Percentiles rank a stretch among this genome's conserved stretches.
Conservation (phyloP, 805 yeast genomes). For the Candida boidinii region DNA sequence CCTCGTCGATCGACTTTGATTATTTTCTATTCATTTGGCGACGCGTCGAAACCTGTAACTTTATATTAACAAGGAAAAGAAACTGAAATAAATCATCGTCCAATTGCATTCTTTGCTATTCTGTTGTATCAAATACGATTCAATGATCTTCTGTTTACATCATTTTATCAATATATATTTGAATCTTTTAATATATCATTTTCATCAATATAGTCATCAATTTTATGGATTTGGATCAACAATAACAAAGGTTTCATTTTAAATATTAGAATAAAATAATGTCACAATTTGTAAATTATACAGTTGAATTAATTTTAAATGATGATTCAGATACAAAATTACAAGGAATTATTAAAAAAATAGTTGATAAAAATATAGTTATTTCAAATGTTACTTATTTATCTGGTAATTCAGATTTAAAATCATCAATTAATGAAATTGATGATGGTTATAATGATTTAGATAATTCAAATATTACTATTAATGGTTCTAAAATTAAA, state of each 20-base stretch:
- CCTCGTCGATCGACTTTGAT: no score
- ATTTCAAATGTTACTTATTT: constrained; percentile 25
- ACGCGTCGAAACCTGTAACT: no score
- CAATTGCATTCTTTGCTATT: background rate
- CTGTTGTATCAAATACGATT: background rate
- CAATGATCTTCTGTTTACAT: background rate
- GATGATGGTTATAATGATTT: constrained; percentile 3
- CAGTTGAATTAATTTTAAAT: constrained; percentile 34
- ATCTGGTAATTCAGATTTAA: constrained; percentile 17
- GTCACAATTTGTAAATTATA: constrained; percentile 38
- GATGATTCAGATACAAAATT: constrained; percentile 23
- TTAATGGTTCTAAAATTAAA: constrained; percentile 32
- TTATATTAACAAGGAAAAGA: no score
- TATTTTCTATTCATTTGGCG: no score
- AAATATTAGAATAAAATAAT: constrained; percentile 6
- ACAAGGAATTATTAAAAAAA: constrained; percentile 11
- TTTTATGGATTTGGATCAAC: constrained; percentile 10
- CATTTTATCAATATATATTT: background rate
- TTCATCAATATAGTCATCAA: constrained; percentile 19
- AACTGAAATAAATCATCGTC: background rate
- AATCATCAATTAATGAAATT: constrained; percentile 8
- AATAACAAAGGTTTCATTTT: background rate
- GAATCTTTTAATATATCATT: background rate
- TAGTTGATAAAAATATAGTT: constrained; percentile 14
- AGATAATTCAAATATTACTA: constrained; percentile 3